These are phyloP conservation scores for Parasitella parasitica DNA, from an alignment of 371 early-diverging fungal genomes.

Conservation along the genomic window DNA sequence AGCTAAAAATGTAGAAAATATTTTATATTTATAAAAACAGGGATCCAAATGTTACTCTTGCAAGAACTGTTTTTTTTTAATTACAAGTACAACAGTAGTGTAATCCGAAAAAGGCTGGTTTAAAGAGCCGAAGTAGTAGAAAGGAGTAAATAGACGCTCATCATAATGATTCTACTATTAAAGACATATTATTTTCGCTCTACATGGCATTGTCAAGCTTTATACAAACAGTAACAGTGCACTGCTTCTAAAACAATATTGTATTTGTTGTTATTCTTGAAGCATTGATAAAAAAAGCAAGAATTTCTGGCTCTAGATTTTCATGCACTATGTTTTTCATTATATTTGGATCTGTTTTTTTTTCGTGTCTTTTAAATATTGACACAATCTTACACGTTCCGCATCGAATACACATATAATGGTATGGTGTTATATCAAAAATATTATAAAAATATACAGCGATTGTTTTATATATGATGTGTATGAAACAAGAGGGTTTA, in stretches of 20 bases:
- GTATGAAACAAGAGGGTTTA: background rate
- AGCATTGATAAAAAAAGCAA: background rate
- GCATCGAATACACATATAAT: too few relatives aligned
- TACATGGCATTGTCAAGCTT: background rate
- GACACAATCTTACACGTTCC: too few relatives aligned
- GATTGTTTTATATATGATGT: background rate
- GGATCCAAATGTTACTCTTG: background rate
- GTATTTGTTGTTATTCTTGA: background rate
- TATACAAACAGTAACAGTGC: background rate
- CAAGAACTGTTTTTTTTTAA: background rate
- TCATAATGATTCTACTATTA: background rate
- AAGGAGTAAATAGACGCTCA: background rate
- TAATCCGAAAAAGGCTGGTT: conserved; percentile 5
- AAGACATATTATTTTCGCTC: too few relatives aligned
- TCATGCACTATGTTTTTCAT: background rate
- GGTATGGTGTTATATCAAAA: background rate
- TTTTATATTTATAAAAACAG: conserved; percentile 2
- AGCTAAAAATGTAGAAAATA: background rate
- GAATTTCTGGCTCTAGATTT: background rate
- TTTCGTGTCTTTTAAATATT: background rate
- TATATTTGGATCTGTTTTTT: background rate
- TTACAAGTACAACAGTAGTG: background rate
- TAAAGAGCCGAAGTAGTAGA: conserved; percentile 8
- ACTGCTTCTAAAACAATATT: background rate
- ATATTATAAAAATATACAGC: too few relatives aligned